phyloP scores from a whole-genome alignment of 2,329 filamentous ascomycete species.

The Sclerotinia minor region DNA sequence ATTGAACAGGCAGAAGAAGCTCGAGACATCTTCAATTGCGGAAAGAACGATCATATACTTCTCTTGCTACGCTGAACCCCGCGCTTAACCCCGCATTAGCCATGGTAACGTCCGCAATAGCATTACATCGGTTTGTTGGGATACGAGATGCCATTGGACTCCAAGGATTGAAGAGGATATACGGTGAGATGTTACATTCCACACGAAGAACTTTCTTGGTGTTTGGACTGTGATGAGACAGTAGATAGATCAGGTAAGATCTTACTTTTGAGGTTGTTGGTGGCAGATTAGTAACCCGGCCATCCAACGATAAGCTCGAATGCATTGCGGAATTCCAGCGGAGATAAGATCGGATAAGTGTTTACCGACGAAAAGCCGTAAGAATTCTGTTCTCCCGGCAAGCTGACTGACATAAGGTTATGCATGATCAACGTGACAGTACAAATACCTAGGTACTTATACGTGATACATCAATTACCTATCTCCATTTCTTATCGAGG shows the following conservation, averaged over 20 bases:
- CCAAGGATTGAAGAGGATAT: too few species aligned
- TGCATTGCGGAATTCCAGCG: background rate
- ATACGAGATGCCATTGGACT: background rate
- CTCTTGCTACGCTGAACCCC: constrained; percentile 3
- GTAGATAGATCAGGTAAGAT: background rate
- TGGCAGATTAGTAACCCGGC: background rate
- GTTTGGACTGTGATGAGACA: background rate
- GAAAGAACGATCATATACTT: constrained; percentile 7
- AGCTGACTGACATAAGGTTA: too few species aligned
- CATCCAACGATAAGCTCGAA: too few species aligned
- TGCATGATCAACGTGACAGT: background rate
- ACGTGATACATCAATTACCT: constrained; percentile 9
- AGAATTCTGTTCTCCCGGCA: background rate
- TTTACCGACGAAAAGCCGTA: background rate
- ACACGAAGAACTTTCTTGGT: background rate
- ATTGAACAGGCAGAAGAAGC: background rate
- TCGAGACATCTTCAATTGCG: background rate
- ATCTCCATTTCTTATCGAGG: background rate
- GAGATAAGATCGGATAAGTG: background rate
- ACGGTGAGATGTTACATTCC: background rate
- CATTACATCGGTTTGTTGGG: background rate
- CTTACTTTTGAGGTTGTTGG: background rate
- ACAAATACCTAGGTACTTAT: background rate
- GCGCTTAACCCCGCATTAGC: constrained; percentile 14
- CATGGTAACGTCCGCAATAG: background rate